Evolutionary conservation across 2,329 filamentous ascomycete genomes (phyloP).

Genomic region (Dactylella cylindrospora): DNA sequence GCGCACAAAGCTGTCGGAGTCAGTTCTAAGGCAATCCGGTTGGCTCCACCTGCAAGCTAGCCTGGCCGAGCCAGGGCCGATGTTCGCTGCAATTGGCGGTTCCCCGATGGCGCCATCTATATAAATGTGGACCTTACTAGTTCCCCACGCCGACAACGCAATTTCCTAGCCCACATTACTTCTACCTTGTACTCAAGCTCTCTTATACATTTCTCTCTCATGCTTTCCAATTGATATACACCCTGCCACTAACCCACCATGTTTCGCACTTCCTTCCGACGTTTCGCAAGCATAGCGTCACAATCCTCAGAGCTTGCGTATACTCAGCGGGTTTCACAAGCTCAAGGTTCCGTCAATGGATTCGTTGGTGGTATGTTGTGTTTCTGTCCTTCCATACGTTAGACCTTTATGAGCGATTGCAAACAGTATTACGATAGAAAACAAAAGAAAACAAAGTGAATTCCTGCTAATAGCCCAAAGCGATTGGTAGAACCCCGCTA

Average conservation of each 20-base stretch:
- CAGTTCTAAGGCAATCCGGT: too few species aligned
- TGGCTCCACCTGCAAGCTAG: too few species aligned
- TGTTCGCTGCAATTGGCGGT: too few species aligned
- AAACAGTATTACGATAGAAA: neutral
- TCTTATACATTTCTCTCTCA: neutral
- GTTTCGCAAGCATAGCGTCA: constrained; percentile 64
- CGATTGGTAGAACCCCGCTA: constrained; percentile 95
- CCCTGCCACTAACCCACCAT: constrained; percentile 54
- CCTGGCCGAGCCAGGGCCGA: too few species aligned
- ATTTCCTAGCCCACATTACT: neutral
- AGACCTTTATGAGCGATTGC: neutral
- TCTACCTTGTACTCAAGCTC: neutral
- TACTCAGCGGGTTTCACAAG: constrained; percentile 72
- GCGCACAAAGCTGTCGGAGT: too few species aligned
- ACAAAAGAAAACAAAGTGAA: neutral
- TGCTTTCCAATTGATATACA: neutral
- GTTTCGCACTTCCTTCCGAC: constrained; percentile 69
- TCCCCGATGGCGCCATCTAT: too few species aligned
- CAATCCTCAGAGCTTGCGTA: constrained; percentile 59
- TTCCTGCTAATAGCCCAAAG: constrained; percentile 56
- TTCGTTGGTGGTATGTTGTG: constrained; percentile 72
- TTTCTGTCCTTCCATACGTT: too few species aligned
- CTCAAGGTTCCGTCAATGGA: constrained; percentile 75
- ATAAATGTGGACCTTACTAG: too few species aligned
- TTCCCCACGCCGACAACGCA: too few species aligned